Percentiles rank a stretch among this genome's conserved stretches.
Conservation (phyloP, 108 stramenopile species). For the Skeletonema costatum region DNA sequence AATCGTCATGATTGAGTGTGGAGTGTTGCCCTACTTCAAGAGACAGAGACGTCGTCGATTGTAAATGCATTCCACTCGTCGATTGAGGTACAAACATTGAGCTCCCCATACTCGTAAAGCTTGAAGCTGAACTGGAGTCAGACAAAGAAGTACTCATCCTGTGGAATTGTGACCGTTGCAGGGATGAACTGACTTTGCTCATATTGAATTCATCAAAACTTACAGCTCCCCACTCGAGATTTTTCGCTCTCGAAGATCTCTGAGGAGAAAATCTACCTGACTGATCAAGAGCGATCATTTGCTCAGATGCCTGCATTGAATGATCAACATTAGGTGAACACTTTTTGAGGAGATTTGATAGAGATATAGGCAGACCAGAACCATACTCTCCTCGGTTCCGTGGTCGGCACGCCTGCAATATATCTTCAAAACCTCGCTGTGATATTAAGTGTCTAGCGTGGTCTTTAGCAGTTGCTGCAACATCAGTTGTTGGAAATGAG, state of each 20-base stretch:
- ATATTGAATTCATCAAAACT: constrained; percentile 37
- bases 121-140: constrained; percentile 26
- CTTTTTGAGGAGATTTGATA: constrained; percentile 30
- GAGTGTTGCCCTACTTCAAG: constrained; percentile 10
- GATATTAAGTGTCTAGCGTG: constrained; percentile 73
- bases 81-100: constrained; percentile 3
- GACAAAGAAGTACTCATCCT: constrained; percentile 10
- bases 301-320: not conserved
- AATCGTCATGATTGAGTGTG: not conserved
- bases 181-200: constrained; percentile 6
- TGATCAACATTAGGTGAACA: not conserved
- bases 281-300: not conserved
- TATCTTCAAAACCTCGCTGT: constrained; percentile 78
- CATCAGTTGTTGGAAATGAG: not conserved
- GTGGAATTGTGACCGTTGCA: constrained; percentile 1
- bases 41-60: constrained; percentile 37
- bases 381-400: constrained; percentile 49
- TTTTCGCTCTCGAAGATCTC: constrained; percentile 9
- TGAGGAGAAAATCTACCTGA: constrained; percentile 1
- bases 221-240: constrained; percentile 48
- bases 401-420: constrained; percentile 85
- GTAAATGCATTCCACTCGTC: constrained; percentile 16
- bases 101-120: constrained; percentile 28
- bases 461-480: constrained; percentile 24
- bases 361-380: constrained; percentile 35